Evolutionary conservation across 805 yeast genomes (phyloP).

Genomic region (Myxozyma vanderwaltii): DNA sequence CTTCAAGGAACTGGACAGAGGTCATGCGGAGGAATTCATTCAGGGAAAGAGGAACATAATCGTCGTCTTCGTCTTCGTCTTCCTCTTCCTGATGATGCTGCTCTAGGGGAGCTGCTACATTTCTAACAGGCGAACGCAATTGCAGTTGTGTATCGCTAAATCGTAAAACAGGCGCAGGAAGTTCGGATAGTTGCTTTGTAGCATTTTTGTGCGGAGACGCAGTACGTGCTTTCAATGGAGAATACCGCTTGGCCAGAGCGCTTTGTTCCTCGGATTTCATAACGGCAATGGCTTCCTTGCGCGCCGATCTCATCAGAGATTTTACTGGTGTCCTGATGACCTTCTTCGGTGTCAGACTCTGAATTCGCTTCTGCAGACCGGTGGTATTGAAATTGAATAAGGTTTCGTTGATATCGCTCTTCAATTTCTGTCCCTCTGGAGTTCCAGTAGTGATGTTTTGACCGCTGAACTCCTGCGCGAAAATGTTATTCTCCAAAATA

Average conservation of each 20-base stretch:
- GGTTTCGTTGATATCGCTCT: slow-evolving; percentile 25
- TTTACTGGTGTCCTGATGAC: slow-evolving; percentile 22
- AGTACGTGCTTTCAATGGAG: slow-evolving; percentile 25
- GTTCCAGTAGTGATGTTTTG: slow-evolving; percentile 22
- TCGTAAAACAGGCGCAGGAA: slow-evolving; percentile 15
- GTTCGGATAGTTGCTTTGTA: slow-evolving; percentile 1
- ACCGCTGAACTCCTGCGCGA: slow-evolving; percentile 19
- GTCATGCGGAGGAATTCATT: slow-evolving; percentile 38
- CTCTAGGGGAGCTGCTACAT: not conserved
- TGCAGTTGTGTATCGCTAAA: not conserved
- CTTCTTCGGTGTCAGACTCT: slow-evolving; percentile 30
- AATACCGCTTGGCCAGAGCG: slow-evolving; percentile 25
- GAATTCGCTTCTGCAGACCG: slow-evolving; percentile 28
- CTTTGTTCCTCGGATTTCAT: slow-evolving; percentile 25
- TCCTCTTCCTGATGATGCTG: not conserved
- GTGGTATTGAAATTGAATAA: slow-evolving; percentile 19
- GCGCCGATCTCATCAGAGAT: slow-evolving; percentile 5
- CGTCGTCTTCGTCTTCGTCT: slow-evolving; percentile 1
- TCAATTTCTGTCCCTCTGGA: slow-evolving; percentile 27
- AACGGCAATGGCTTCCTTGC: slow-evolving; percentile 7
- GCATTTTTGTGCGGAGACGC: slow-evolving; percentile 8
- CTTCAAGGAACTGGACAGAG: slow-evolving; percentile 40
- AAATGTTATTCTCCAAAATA: slow-evolving; percentile 14
- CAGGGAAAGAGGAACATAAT: slow-evolving; percentile 31
- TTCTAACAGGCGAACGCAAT: not conserved